phyloP scores from a whole-genome alignment of 2,329 filamentous ascomycete genomes.

The Cyanodermella asteris region DNA sequence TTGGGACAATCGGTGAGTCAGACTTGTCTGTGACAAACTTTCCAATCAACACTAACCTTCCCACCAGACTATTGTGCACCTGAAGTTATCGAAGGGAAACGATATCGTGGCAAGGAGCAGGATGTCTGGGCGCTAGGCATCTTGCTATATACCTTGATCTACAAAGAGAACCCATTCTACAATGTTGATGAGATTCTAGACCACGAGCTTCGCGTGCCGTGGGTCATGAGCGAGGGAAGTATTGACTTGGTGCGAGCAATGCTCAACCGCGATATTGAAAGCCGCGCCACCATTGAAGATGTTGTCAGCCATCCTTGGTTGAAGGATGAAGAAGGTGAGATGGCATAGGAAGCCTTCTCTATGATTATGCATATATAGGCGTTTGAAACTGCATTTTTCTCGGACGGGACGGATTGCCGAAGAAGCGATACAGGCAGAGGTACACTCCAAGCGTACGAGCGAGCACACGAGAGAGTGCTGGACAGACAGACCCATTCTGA shows the following conservation, averaged over 20 bases:
- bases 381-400: too few species aligned
- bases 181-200: conserved; percentile 99
- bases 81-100: conserved; percentile 82
- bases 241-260: conserved; percentile 81
- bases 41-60: conserved; percentile 1
- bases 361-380: too few species aligned
- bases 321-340: conserved; percentile 5
- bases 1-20: conserved; percentile 78
- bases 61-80: conserved; percentile 78
- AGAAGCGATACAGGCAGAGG: too few species aligned
- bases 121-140: conserved; percentile 97
- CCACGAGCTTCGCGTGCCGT: conserved; percentile 78
- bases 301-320: conserved; percentile 84
- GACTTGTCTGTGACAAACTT: conserved; percentile 1
- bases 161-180: conserved; percentile 99
- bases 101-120: conserved; percentile 89
- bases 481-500: too few species aligned
- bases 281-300: conserved; percentile 65
- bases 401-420: too few species aligned
- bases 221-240: conserved; percentile 70
- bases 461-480: too few species aligned
- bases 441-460: too few species aligned
- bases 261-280: conserved; percentile 73
- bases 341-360: too few species aligned
- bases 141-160: conserved; percentile 91